These are phyloP conservation scores for Scolecobasidium constrictum DNA, from an alignment of 2,329 filamentous ascomycete species.

Conservation along the genomic window DNA sequence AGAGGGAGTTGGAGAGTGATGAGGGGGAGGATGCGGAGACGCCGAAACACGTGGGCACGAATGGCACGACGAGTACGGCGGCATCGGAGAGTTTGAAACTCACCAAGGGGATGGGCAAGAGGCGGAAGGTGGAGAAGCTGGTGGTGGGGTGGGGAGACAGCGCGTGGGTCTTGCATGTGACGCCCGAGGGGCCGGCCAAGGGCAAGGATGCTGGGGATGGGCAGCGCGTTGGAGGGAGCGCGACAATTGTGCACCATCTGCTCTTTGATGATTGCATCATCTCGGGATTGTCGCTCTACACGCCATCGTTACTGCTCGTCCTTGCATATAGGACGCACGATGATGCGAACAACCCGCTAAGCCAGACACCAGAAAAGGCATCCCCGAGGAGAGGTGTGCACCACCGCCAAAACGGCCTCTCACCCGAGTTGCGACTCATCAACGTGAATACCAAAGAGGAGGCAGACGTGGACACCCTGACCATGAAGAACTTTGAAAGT, in stretches of 20 bases:
- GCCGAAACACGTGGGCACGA: slow-evolving; percentile 27
- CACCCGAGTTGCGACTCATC: slow-evolving; percentile 83
- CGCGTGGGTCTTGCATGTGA: slow-evolving; percentile 90
- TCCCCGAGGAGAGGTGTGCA: slow-evolving; percentile 55
- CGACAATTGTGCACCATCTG: slow-evolving; percentile 86
- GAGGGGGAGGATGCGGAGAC: slow-evolving; percentile 39
- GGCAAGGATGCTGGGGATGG: slow-evolving; percentile 56
- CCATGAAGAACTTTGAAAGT: slow-evolving; percentile 75
- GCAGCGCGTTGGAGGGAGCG: slow-evolving; percentile 57
- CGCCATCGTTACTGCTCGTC: slow-evolving; percentile 77
- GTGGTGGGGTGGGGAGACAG: slow-evolving; percentile 93
- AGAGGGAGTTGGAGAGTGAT: slow-evolving; percentile 64
- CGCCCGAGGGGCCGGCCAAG: slow-evolving; percentile 57
- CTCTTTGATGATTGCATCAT: slow-evolving; percentile 90
- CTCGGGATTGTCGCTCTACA: slow-evolving; percentile 94
- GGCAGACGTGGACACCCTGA: slow-evolving; percentile 76
- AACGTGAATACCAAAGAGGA: slow-evolving; percentile 75
- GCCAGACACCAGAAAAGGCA: slow-evolving; percentile 36
- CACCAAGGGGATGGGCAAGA: slow-evolving; percentile 18
- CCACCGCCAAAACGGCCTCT: slow-evolving; percentile 66
- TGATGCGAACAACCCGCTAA: slow-evolving; percentile 48
- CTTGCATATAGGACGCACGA: slow-evolving; percentile 80
- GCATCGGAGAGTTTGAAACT: slow-evolving; percentile 24
- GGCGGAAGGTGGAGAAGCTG: slow-evolving; percentile 54
- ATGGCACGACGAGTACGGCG: slow-evolving; percentile 31